Base-by-base conservation (phyloP, 2,329 filamentous ascomycete genomes). In the Calonectria honghensis region DNA sequence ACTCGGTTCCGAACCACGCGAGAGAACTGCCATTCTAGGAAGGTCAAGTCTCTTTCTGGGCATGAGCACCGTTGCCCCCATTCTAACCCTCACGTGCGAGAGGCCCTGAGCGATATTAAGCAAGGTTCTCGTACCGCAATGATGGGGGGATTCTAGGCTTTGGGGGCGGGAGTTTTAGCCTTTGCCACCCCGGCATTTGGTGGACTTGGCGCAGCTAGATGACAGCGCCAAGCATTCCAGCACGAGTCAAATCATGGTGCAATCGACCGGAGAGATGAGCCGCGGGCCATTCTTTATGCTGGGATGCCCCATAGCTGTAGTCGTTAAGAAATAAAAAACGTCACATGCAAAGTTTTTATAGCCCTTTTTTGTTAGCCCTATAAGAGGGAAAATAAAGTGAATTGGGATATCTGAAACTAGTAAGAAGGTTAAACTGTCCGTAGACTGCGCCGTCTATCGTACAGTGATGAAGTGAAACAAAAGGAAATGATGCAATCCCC, bases 371-470 rank as follows among this genome's bases (percentile, higher is more conserved):
- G 2, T 11, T 16, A 54, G 41, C 24, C 24, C 35, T 37, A 63
- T 27, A 27, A 32, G 18, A 48, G 41, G 39, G 39, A 50, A 65
- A 65, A 48, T 64, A 48, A 50, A 65, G 61, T 50, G 45, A 63
- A 63, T 63, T 45, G 57, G 57, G 57, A 63, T 63, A 63, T 63
- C 57, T 63, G 24, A 63, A 63, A 63, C 39, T 37, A 16, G 11
- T 29, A 41, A 29, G 16, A 59, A 63, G 24, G 29, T 57, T 57
- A 63, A 63, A 63, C 6, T 29, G 37, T 27, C 35, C 57, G 57
- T 41, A 63, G 57, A 63, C 57, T 4, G 13, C 24, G 35, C 16
- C 27, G 57, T 63, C 57, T 63, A 41, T 41, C 35, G 57, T 41
- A 37, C 57, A 63, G 31, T 3, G 57, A 63, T 41, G 37, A 63